Conservation (phyloP, 2,329 filamentous ascomycete species). For the Colletotrichum acutatum region DNA sequence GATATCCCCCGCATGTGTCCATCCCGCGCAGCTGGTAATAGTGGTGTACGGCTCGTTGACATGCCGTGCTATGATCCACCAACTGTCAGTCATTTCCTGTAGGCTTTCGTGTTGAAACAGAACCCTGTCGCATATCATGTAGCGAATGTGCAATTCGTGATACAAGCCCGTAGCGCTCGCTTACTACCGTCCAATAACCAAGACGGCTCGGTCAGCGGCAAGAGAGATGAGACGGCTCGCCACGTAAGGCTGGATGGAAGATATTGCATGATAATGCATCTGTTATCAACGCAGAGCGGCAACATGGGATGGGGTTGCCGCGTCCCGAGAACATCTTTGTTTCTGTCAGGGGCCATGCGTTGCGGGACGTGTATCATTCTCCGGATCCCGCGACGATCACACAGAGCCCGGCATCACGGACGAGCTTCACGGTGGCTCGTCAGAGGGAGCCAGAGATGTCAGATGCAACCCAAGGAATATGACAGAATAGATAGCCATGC, state of each 20-base stretch:
- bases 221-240: conserved; percentile 22
- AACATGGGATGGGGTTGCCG: conserved; percentile 10
- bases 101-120: conserved; percentile 10
- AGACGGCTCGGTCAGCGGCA: conserved; percentile 17
- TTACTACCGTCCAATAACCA: conserved; percentile 5
- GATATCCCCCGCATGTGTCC: background rate
- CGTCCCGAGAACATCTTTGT: conserved; percentile 9
- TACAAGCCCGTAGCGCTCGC: conserved; percentile 18
- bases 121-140: background rate
- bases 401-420: conserved; percentile 14
- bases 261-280: conserved; percentile 16
- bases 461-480: conserved; percentile 1
- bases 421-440: background rate
- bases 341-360: conserved; percentile 16
- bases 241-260: conserved; percentile 10
- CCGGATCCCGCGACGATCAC: conserved; percentile 31
- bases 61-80: background rate
- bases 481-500: conserved; percentile 4
- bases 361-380: conserved; percentile 31
- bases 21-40: background rate
- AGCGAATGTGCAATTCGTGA: conserved; percentile 15
- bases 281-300: background rate
- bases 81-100: background rate
- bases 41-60: background rate
- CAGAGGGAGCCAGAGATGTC: background rate